Evolutionary conservation across 208 protist species (phyloP).

Genomic region (Balamuthia mandrillaris): DNA sequence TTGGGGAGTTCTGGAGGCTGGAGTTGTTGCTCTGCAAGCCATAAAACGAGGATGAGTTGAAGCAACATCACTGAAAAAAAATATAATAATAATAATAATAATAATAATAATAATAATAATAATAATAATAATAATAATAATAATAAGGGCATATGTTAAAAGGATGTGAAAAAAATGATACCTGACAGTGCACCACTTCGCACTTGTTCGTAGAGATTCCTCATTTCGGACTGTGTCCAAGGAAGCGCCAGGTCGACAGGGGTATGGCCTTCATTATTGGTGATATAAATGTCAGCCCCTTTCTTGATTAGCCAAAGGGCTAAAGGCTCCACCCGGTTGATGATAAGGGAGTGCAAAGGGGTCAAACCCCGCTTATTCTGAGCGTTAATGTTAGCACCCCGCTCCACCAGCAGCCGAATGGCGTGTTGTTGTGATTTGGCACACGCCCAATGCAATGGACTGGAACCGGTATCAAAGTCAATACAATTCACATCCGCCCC

Average conservation of each 20-base stretch:
- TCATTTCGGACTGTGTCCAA: background rate
- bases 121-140: no score
- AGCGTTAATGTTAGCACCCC: background rate
- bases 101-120: no score
- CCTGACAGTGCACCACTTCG: background rate
- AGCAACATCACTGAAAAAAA: no score
- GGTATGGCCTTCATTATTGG: background rate
- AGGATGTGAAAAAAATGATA: background rate
- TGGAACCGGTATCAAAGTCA: background rate
- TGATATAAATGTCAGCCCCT: background rate
- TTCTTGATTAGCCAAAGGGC: constrained; percentile 2
- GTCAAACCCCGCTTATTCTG: background rate
- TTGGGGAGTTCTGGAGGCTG: no score
- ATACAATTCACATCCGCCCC: background rate
- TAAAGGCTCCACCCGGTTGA: background rate
- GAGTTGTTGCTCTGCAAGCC: no score
- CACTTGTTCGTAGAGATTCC: background rate
- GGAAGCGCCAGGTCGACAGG: background rate
- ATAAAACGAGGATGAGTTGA: no score
- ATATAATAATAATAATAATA: no score
- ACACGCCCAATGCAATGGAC: background rate
- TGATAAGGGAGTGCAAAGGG: background rate
- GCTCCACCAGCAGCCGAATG: constrained; percentile 1
- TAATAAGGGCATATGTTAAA: no score
- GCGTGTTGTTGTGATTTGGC: constrained; percentile 9